phyloP scores from a whole-genome alignment of 2,329 filamentous ascomycete species.

The Penicillium sumatraense region DNA sequence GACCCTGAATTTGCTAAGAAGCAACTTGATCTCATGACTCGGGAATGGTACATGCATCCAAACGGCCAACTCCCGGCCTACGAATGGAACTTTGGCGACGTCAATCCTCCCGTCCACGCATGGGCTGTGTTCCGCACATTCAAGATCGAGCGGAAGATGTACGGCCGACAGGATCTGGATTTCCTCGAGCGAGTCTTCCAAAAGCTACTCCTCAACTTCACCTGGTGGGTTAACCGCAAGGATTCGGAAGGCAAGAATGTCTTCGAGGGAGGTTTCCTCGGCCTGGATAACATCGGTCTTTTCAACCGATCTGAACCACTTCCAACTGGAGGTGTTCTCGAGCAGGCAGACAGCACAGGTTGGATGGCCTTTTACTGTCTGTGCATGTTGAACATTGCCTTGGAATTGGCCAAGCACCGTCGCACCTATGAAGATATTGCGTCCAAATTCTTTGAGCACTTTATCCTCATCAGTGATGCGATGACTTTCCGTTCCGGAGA shows the following conservation, averaged over 20 bases:
- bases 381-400: slow-evolving; percentile 94
- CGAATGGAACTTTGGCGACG: slow-evolving; percentile 98
- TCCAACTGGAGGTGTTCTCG: slow-evolving; percentile 88
- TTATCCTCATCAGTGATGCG: slow-evolving; percentile 95
- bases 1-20: slow-evolving; percentile 98
- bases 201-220: slow-evolving; percentile 93
- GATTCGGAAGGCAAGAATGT: slow-evolving; percentile 94
- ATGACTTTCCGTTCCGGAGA: slow-evolving; percentile 82
- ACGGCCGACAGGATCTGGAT: slow-evolving; percentile 90
- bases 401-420: slow-evolving; percentile 93
- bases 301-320: slow-evolving; percentile 97
- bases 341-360: slow-evolving; percentile 95
- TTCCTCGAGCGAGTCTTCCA: slow-evolving; percentile 97
- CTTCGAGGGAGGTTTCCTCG: slow-evolving; percentile 94
- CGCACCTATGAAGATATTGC: slow-evolving; percentile 96
- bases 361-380: slow-evolving; percentile 99
- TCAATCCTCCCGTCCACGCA: slow-evolving; percentile 94
- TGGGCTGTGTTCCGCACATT: slow-evolving; percentile 96
- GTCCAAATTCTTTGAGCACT: slow-evolving; percentile 98
- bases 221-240: slow-evolving; percentile 99
- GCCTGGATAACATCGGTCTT: slow-evolving; percentile 93
- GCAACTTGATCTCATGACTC: slow-evolving; percentile 91
- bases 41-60: slow-evolving; percentile 98
- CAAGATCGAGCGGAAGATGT: slow-evolving; percentile 98
- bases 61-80: slow-evolving; percentile 93